Evolutionary conservation across 1,284 basidiomycete genomes (phyloP).

Genomic region (Peniophora sp.): DNA sequence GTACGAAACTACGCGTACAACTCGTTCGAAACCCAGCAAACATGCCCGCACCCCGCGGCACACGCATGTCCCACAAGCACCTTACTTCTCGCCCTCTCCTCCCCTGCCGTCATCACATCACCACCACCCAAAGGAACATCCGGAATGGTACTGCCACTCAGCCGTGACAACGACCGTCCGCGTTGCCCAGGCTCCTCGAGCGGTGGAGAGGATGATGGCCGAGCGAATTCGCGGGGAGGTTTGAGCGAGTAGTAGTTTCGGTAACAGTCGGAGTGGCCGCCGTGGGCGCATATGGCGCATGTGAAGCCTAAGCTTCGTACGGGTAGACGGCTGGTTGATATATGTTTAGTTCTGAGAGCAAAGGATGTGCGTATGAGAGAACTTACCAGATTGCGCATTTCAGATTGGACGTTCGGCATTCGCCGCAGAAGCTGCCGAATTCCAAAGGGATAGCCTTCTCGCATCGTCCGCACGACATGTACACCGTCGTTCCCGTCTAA

Average conservation of each 20-base stretch:
- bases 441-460: slow-evolving; percentile 43
- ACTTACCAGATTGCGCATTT: slow-evolving; percentile 67
- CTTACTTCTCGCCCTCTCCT: neutral
- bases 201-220: slow-evolving; percentile 7
- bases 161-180: slow-evolving; percentile 11
- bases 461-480: slow-evolving; percentile 59
- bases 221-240: slow-evolving; percentile 33
- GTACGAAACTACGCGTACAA: too few species aligned
- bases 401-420: slow-evolving; percentile 41
- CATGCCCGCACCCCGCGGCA: slow-evolving; percentile 24
- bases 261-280: slow-evolving; percentile 71
- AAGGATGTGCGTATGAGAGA: neutral
- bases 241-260: slow-evolving; percentile 50
- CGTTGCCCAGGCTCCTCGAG: slow-evolving; percentile 11
- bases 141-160: slow-evolving; percentile 1
- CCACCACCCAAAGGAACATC: slow-evolving; percentile 6
- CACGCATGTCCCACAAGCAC: slow-evolving; percentile 16
- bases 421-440: slow-evolving; percentile 34
- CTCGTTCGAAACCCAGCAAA: slow-evolving; percentile 16
- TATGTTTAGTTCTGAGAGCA: neutral
- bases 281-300: slow-evolving; percentile 67
- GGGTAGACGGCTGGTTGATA: slow-evolving; percentile 58
- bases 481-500: slow-evolving; percentile 61
- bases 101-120: neutral
- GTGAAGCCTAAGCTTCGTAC: slow-evolving; percentile 60